Evolutionary conservation across 352 stramenopile genomes (phyloP), one percentile per base, ranked within the genome.

Genomic region (Pythium sukuiense): DNA sequence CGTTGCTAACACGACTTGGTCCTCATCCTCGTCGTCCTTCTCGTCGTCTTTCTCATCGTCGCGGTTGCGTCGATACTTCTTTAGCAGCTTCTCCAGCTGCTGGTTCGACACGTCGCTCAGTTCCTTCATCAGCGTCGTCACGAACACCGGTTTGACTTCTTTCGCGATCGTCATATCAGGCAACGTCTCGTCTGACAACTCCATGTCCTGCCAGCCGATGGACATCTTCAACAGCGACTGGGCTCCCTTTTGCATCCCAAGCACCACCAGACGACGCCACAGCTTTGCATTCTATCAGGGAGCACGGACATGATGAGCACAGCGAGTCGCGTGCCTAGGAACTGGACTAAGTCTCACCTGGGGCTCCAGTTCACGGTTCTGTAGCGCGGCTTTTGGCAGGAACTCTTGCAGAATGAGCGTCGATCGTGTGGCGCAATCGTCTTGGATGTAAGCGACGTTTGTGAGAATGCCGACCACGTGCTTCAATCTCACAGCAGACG

Each of bases 201-300:
- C 84, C 26, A 93, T 41, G 45, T 85, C 74, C 53, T 81, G 69
- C 84, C 80, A 93, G 9, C 55, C 70, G 54, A 93, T 83, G 5
- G 79, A 88, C 82, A 90, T 88, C 24, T 83, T 83, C 63, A 93
- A 67, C 11, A 91, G 57, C 2, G 84, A 86, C 45, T 91, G 80
- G 0, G 80, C 81, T 24, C 70, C 85, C 58, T 81, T 78, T 46
- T 90, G 82, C 49, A 88, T 76, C 1, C 75, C 80, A 12, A 83
- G 55, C 7, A 71, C 62, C 2, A 89, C 71, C 2, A 90, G 55
- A 20, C 76, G 73, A 27, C 78, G 70, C 84, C 80, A 90, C 6
- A 87, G 53, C 61, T 58, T 67, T 20, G 74, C 65, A 64, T 81
- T 87, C 83, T 92, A 49, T 12, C 3, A 16, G 41, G 13, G 6